Conservation (phyloP, 495 filamentous ascomycete genomes). For the Trichoderma orchidacearum region DNA sequence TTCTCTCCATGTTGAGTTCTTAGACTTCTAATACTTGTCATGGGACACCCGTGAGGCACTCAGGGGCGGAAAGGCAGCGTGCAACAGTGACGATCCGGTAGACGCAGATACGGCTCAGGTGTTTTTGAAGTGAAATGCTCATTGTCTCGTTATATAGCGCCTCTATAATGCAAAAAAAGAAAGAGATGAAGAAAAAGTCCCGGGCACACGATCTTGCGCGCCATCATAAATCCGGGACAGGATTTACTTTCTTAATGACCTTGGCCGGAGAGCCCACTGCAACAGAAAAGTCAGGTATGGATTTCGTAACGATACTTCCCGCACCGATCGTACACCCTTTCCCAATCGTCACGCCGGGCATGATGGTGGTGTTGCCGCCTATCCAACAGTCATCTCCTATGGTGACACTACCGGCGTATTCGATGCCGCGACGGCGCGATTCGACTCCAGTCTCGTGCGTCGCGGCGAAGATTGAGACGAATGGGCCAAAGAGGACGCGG, state of each 20-base stretch:
- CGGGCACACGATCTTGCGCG: too few species aligned
- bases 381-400: constrained; percentile 39
- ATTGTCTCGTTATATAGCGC: not conserved
- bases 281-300: constrained; percentile 24
- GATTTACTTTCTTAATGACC: constrained; percentile 12
- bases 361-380: constrained; percentile 23
- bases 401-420: constrained; percentile 19
- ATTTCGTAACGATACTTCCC: constrained; percentile 33
- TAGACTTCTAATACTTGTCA: not conserved
- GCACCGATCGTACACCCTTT: constrained; percentile 29
- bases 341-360: constrained; percentile 34
- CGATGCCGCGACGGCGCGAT: constrained; percentile 18
- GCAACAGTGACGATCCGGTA: not conserved
- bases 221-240: constrained; percentile 30
- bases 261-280: constrained; percentile 12
- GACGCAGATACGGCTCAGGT: not conserved
- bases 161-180: not conserved
- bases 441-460: constrained; percentile 31
- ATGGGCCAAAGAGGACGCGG: constrained; percentile 27
- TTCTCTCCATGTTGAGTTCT: not conserved
- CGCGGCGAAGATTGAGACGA: constrained; percentile 28
- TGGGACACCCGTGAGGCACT: not conserved
- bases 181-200: too few species aligned
- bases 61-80: not conserved
- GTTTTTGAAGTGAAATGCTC: not conserved